These are phyloP conservation scores for Aspergillus pseudoglaucus DNA, from an alignment of 2,329 filamentous ascomycete genomes.

Conservation along the genomic window DNA sequence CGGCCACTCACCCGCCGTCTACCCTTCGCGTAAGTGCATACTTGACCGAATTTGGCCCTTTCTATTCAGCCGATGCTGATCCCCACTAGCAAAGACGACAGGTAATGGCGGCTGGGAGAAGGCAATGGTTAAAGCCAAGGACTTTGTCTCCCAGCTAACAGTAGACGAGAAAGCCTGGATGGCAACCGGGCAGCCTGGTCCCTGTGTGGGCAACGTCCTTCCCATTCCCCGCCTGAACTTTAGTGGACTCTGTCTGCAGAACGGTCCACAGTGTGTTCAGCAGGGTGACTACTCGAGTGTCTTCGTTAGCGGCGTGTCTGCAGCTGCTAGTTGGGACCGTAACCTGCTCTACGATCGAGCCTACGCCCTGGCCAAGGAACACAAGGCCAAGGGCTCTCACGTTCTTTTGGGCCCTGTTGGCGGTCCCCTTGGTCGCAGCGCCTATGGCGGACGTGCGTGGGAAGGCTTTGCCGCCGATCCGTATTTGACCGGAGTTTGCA, in stretches of 20 bases:
- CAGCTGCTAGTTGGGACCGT: slow-evolving; percentile 56
- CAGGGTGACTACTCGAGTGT: slow-evolving; percentile 64
- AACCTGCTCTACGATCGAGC: slow-evolving; percentile 50
- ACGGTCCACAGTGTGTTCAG: slow-evolving; percentile 49
- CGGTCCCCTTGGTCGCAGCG: slow-evolving; percentile 36
- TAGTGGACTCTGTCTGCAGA: slow-evolving; percentile 23
- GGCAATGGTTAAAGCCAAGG: slow-evolving; percentile 8
- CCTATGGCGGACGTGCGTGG: slow-evolving; percentile 21
- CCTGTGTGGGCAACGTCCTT: slow-evolving; percentile 27
- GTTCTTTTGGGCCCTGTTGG: slow-evolving; percentile 39
- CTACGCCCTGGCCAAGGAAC: slow-evolving; percentile 49
- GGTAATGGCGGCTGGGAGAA: slow-evolving; percentile 17
- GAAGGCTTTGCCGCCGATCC: slow-evolving; percentile 43
- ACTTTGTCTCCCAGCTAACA: slow-evolving; percentile 14
- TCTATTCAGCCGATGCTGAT: not conserved
- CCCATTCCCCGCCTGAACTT: slow-evolving; percentile 24
- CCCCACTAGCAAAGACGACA: slow-evolving; percentile 9
- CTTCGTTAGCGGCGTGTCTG: slow-evolving; percentile 67
- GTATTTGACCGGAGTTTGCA: slow-evolving; percentile 37
- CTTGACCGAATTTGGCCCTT: not conserved
- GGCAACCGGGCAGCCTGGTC: slow-evolving; percentile 21
- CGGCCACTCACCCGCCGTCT: slow-evolving; percentile 11
- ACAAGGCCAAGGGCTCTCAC: slow-evolving; percentile 29
- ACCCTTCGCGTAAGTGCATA: slow-evolving; percentile 13
- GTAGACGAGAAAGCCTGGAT: slow-evolving; percentile 21